phyloP scores from a whole-genome alignment of 345 rosid species.

The Psidium friedrichsthalianum region DNA sequence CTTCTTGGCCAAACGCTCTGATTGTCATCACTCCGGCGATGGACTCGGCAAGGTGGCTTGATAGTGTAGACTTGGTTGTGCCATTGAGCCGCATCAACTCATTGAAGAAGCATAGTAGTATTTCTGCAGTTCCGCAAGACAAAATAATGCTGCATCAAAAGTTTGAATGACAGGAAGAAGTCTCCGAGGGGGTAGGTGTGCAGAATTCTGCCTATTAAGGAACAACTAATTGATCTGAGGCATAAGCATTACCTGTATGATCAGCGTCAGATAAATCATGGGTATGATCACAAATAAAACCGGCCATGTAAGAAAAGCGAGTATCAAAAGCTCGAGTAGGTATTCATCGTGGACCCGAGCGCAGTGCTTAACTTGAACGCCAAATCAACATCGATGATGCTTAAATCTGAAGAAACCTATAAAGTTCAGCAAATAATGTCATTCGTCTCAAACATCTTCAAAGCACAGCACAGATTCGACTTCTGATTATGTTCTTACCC shows the following conservation, averaged over 20 bases:
- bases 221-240: not conserved
- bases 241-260: slow-evolving; percentile 22
- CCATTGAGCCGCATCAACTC: slow-evolving; percentile 54
- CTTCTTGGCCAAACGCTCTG: slow-evolving; percentile 45
- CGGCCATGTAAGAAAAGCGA: slow-evolving; percentile 41
- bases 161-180: not conserved
- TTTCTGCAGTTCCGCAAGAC: slow-evolving; percentile 13
- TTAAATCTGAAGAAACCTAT: slow-evolving; percentile 50
- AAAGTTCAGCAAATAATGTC: not conserved
- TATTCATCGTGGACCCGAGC: slow-evolving; percentile 18
- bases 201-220: not conserved
- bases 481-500: slow-evolving; percentile 12
- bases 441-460: not conserved
- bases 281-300: slow-evolving; percentile 34
- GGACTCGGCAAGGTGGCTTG: slow-evolving; percentile 53
- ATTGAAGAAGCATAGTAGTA: slow-evolving; percentile 37
- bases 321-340: slow-evolving; percentile 14
- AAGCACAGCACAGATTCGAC: not conserved
- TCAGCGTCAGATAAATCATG: slow-evolving; percentile 25
- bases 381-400: slow-evolving; percentile 25
- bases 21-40: slow-evolving; percentile 49
- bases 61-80: slow-evolving; percentile 42
- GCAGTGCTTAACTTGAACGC: slow-evolving; percentile 13
- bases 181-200: not conserved
- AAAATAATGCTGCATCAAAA: not conserved